These are phyloP conservation scores for Fusarium tricinctum DNA, from an alignment of 2,329 filamentous ascomycete species.

Conservation along the genomic window DNA sequence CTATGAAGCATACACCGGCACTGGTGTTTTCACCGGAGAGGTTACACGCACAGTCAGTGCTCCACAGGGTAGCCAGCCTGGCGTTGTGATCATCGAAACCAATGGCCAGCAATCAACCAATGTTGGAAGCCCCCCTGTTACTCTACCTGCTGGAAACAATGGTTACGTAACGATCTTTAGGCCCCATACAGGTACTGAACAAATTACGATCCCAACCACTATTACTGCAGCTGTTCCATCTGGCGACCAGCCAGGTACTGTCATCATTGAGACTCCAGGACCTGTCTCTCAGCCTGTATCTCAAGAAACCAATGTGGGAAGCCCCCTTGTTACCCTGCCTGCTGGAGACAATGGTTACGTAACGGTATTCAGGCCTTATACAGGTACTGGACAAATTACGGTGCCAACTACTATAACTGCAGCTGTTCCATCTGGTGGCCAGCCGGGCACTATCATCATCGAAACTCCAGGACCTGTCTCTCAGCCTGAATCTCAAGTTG, in stretches of 20 bases:
- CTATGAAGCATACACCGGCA: conserved; percentile 31
- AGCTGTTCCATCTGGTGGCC: too few species aligned
- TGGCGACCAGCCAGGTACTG: conserved; percentile 11
- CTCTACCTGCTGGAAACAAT: conserved; percentile 15
- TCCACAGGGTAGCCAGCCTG: conserved; percentile 19
- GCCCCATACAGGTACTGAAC: conserved; percentile 2
- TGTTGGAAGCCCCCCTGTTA: conserved; percentile 20
- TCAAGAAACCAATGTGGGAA: background rate
- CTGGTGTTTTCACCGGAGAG: conserved; percentile 16
- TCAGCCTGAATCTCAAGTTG: too few species aligned
- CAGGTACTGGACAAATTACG: conserved; percentile 28
- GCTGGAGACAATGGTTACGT: conserved; percentile 27
- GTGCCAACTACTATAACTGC: too few species aligned
- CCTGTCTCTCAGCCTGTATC: too few species aligned
- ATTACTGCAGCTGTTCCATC: conserved; percentile 7
- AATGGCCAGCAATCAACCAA: conserved; percentile 15
- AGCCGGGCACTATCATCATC: too few species aligned
- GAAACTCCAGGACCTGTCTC: too few species aligned
- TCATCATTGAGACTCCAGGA: conserved; percentile 28
- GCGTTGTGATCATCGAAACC: conserved; percentile 35
- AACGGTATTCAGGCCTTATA: conserved; percentile 35
- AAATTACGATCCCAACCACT: conserved; percentile 10
- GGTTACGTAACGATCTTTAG: conserved; percentile 21
- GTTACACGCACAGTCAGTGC: conserved; percentile 11
- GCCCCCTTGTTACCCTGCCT: background rate